Base-by-base conservation (phyloP, 2,329 filamentous ascomycete genomes). In the Fusarium duplospermum region DNA sequence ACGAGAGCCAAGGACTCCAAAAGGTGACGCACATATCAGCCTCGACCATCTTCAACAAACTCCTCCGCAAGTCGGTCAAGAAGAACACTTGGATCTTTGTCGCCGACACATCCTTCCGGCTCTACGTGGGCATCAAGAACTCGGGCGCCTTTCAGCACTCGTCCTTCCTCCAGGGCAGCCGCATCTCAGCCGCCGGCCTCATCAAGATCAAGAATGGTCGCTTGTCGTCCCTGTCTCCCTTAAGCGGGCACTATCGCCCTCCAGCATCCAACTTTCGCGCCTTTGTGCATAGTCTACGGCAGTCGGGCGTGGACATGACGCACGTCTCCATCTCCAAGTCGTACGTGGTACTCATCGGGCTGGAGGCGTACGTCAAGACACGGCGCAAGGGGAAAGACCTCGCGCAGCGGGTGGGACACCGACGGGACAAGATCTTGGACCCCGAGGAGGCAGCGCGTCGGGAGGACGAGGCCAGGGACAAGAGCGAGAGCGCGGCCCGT, bases 71-170 rank as follows among this genome's bases (percentile, higher is more conserved):
- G 73, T 92, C 93, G 0, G 93, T 95, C 42, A 93, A 92, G 81
- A 94, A 94, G 72, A 95, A 96, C 78, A 96, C 93, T 6, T 98
- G 95, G 95, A 97, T 98, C 73, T 98, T 97, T 78, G 95, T 95
- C 9, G 93, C 93, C 27, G 95, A 98, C 82, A 96, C 94, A 1
- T 92, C 90, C 1, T 96, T 95, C 81, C 90, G 93, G 1, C 86
- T 98, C 0, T 98, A 97, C 81, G 91, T 98, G 36, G 95, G 95
- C 57, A 96, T 98, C 85, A 98, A 98, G 79, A 91, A 93, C 81
- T 93, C 91, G 5, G 95, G 95, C 13, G 91, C 93, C 6, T 98
- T 98, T 78, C 95, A 98, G 78, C 95, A 98, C 82, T 95, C 93
- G 14, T 96, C 94, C 0, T 98, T 98, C 78, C 87, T 98, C 2